Evolutionary conservation across 352 stramenopile species (phyloP).

Genomic region (Phytophthora fragariae): DNA sequence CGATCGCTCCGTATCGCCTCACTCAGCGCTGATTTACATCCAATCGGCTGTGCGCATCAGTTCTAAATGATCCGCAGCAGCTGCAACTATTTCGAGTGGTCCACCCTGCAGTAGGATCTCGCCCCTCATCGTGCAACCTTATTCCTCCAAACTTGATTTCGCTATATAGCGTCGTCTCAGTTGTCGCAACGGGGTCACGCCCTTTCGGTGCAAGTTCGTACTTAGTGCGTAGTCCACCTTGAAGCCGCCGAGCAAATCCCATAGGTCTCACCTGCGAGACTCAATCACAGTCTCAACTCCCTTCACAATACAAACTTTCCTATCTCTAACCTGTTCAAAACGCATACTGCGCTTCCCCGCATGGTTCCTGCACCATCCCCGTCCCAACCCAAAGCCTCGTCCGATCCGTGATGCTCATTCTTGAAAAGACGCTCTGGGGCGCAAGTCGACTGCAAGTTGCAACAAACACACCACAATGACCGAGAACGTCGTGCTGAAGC

Average conservation of each 20-base stretch:
- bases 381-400: slow-evolving; percentile 27
- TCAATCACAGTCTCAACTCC: background rate
- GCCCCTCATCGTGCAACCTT: slow-evolving; percentile 27
- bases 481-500: slow-evolving; percentile 57
- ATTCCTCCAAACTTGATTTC: slow-evolving; percentile 11
- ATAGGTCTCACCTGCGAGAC: slow-evolving; percentile 19
- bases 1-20: background rate
- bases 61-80: slow-evolving; percentile 27
- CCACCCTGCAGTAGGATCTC: background rate
- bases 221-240: slow-evolving; percentile 43
- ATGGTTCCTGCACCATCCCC: slow-evolving; percentile 21
- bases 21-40: slow-evolving; percentile 5
- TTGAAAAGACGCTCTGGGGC: slow-evolving; percentile 28
- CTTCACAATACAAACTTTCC: background rate
- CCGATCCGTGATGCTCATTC: slow-evolving; percentile 18
- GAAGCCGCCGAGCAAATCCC: slow-evolving; percentile 29
- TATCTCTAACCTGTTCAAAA: background rate
- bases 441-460: background rate
- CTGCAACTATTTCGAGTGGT: slow-evolving; percentile 19
- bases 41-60: slow-evolving; percentile 4
- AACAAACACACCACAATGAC: slow-evolving; percentile 27
- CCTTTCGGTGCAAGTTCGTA: slow-evolving; percentile 31
- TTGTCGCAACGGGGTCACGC: slow-evolving; percentile 21
- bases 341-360: background rate
- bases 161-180: slow-evolving; percentile 34